These are phyloP conservation scores for Ustilago shanxiensis DNA, from an alignment of 1,284 basidiomycete genomes.

Conservation along the genomic window DNA sequence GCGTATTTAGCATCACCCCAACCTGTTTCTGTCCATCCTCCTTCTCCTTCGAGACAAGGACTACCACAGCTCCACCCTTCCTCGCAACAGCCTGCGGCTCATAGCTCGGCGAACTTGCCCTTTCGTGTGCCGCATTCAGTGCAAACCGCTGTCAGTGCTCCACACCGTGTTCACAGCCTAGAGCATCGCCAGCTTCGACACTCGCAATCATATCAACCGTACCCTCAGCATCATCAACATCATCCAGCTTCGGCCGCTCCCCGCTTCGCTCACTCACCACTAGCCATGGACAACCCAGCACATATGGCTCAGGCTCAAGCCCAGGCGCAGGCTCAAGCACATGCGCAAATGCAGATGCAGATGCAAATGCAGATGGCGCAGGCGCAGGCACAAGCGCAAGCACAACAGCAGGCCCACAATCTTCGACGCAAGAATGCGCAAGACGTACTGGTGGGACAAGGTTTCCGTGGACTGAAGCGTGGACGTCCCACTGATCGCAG, in stretches of 20 bases:
- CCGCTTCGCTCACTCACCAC: slow-evolving; percentile 7
- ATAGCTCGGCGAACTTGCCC: neutral
- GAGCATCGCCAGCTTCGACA: slow-evolving; percentile 35
- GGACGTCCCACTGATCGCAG: slow-evolving; percentile 84
- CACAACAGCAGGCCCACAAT: slow-evolving; percentile 51
- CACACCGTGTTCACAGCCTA: neutral
- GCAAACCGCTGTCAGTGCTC: neutral
- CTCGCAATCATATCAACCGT: slow-evolving; percentile 29
- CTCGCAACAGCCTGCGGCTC: slow-evolving; percentile 2
- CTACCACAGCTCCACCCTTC: slow-evolving; percentile 4
- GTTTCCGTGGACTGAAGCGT: slow-evolving; percentile 74
- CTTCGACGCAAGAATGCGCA: slow-evolving; percentile 56
- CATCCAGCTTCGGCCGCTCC: slow-evolving; percentile 8
- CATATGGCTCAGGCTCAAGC: slow-evolving; percentile 50
- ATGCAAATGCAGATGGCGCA: slow-evolving; percentile 47
- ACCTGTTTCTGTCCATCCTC: neutral
- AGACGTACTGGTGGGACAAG: slow-evolving; percentile 59
- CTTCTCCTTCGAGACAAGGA: neutral
- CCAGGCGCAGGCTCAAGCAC: slow-evolving; percentile 57
- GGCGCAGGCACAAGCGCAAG: slow-evolving; percentile 57
- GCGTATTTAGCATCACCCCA: neutral
- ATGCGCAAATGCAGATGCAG: slow-evolving; percentile 40
- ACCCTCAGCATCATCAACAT: slow-evolving; percentile 3
- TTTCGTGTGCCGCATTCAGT: neutral
- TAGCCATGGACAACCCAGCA: slow-evolving; percentile 43